Evolutionary conservation across 805 yeast species (phyloP), one percentile per base, ranked within the genome.

Genomic region (Vanderwaltozyma verrucispora): DNA sequence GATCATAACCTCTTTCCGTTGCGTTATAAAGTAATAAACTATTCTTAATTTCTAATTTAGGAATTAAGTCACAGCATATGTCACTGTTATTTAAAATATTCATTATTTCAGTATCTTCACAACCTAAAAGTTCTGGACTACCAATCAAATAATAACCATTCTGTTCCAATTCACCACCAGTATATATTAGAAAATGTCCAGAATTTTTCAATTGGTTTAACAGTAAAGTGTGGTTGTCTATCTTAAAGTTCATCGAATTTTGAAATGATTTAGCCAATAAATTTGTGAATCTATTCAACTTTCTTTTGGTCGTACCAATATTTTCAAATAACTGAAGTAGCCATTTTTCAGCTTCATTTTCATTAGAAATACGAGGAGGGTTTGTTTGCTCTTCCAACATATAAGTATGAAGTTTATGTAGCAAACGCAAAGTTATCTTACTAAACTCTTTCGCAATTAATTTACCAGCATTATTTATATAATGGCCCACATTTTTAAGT

Each of bases 61-160:
- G 62, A 7, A 58, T 44, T 33, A 66, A 50, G 50, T 74, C 74
- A 19, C 70, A 71, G n/a, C 80, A 78, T 24, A 74, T 56, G 37
- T 69, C 71, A 0, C 69, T 51, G 24, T 72, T 70, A 35, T 63
- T 65, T 25, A 75, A 47, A 12, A 72, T 64, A 19, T 64, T 59
- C 9, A 66, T 41, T 20, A 75, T 69, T 16, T 68, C 71, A 9
- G 62, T 55, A 39, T 64, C 67, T 13, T 58, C 37, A 23, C 60
- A 56, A 1, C 67, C 67, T 16, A 60, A 47, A 14, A 68, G 44
- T 36, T 65, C 66, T 5, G 62, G 50, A 40, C 92, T 80, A 2
- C 88, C 95, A 55, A 92, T 70, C 10, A 85, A 70, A 51, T 88
- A 88, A 18, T 79, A 68, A 3, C 96, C 96, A 37, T 76, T 75